Base-by-base conservation (phyloP, 208 protist species). In the Trypanosoma boissoni region DNA sequence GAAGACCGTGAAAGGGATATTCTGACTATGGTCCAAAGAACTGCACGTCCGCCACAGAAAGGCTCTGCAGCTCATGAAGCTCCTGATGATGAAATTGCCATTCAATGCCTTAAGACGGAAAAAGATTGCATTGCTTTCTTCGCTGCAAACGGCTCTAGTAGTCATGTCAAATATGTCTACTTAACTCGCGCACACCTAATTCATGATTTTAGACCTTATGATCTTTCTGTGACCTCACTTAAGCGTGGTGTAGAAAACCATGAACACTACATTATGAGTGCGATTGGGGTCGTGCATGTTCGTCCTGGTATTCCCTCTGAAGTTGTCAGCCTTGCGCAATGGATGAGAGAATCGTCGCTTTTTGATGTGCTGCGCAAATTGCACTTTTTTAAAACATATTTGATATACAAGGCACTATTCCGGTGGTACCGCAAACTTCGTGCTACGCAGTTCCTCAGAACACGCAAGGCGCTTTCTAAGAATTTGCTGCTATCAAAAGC, bases 91-190 rank as follows among this genome's bases (percentile, higher is more conserved):
- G 80, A 85, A 60, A 64, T 44, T 0, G 58, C 92, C 36, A 83
- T 96, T 39, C 59, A 64, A n/a, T 62, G 61, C 10, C 70, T 97
- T 31, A 75, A 89, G 31, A 97, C 86, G 14, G 93, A 80, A 29
- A 92, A 97, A 58, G 94, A 98, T 49, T 92, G 83, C 28, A 84
- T 98, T 53, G 80, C 92, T 7, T 98, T 97, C 68, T 98, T 98
- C 74, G 91, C 91, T 7, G 77, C 85, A 21, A 69, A 93, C 65
- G 90, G 92, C 31, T 91, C 81, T 57, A 76, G 55, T 21, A 95
- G 78, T 8, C 75, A 85, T 28, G 76, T 98, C 10, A 98, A 98
- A 71, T 97, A 97, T 59, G 84, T 98, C 18, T 89, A 97, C 26
- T 72, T 97, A 27, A 97, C 96, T 32, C 77, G 74, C 18, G 80